phyloP scores from a whole-genome alignment of 1,139 yeast genomes.

The Pichia kudriavzevii region DNA sequence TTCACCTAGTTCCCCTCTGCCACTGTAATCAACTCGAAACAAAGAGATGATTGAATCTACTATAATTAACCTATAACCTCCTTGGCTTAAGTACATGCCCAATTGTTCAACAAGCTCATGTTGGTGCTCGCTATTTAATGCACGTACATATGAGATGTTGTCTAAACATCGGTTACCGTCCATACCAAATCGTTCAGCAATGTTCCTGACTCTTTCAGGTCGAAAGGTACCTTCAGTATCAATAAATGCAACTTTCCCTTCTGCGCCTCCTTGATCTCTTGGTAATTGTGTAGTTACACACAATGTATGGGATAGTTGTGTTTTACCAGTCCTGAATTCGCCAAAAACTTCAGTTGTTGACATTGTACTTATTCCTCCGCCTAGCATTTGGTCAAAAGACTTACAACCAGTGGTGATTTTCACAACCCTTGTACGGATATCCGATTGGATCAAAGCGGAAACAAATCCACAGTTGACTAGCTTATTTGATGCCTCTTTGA shows the following conservation, averaged over 20 bases:
- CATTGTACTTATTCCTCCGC: slow-evolving; percentile 57
- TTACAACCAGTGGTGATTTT: slow-evolving; percentile 48
- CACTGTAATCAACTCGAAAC: slow-evolving; percentile 52
- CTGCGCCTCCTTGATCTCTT: slow-evolving; percentile 48
- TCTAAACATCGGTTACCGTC: slow-evolving; percentile 46
- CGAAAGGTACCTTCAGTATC: slow-evolving; percentile 58
- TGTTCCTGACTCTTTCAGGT: slow-evolving; percentile 47
- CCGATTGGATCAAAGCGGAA: slow-evolving; percentile 46
- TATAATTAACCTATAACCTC: slow-evolving; percentile 30
- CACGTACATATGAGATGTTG: slow-evolving; percentile 43
- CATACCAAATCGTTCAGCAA: slow-evolving; percentile 47
- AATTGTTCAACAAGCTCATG: slow-evolving; percentile 49
- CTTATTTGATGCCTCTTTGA: slow-evolving; percentile 54
- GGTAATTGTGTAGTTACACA: slow-evolving; percentile 56
- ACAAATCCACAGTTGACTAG: slow-evolving; percentile 44
- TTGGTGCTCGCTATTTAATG: slow-evolving; percentile 52
- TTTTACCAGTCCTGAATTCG: slow-evolving; percentile 55
- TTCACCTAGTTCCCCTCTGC: slow-evolving; percentile 55
- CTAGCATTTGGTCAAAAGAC: slow-evolving; percentile 45
- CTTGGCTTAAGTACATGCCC: slow-evolving; percentile 43
- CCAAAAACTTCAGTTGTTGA: slow-evolving; percentile 58
- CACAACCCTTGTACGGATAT: slow-evolving; percentile 39
- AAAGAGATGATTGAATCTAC: slow-evolving; percentile 59
- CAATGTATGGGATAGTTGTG: slow-evolving; percentile 52
- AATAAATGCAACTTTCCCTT: slow-evolving; percentile 54